Base-by-base conservation (phyloP, 192 early-diverging fungal species). In the Podila minutissima region DNA sequence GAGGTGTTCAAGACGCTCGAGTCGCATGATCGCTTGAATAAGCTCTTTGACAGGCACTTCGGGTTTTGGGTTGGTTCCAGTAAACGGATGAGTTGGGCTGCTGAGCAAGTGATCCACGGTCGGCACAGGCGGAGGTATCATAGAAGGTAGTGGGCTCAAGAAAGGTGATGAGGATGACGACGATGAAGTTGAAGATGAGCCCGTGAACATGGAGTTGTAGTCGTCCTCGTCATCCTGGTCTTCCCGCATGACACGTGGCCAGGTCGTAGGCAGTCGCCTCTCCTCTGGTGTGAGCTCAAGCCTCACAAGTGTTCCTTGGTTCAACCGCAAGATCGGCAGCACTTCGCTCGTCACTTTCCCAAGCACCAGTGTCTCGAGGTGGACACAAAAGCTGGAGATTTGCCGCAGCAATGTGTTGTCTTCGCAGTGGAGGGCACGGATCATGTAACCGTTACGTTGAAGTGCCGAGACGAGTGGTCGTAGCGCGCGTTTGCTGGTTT, bases 291-390 rank as follows among this genome's bases (percentile, higher is more conserved):
- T 31, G 17, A 81, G 46, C 35, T 72, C 71, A 9, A 81, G 60
- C 26, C 58, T 53, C 1, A 48, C 46, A 13, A 81, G 46, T 0
- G 71, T 73, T 0, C 66, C 58, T n/a, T 73, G 57, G 57, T 71
- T 73, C 17, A 48, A 57, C 8, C 67, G 65, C 11, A 81, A 32
- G 26, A 73, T 72, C 4, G 65, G 61, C 15, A 81, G 24, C 5
- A 81, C 62, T 26, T 81, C 66, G 62, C 22, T n/a, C 1, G 70
- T 73, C 29, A 81, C 59, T 24, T 55, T 72, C 19, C 71, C 70
- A 1, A 81, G n/a, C 26, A 81, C 67, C 2, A 81, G 58, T 0
- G 77, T 81, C 57, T 81, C 77, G 32, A 81, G 13, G 2, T 46
- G 29, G 0, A 38, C 49, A 26, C 77, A 81, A 7, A 38, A 19